Percentiles rank a stretch among this genome's conserved stretches.
Conservation (phyloP, 306 rosid genomes). For the Vigna hirtella region DNA sequence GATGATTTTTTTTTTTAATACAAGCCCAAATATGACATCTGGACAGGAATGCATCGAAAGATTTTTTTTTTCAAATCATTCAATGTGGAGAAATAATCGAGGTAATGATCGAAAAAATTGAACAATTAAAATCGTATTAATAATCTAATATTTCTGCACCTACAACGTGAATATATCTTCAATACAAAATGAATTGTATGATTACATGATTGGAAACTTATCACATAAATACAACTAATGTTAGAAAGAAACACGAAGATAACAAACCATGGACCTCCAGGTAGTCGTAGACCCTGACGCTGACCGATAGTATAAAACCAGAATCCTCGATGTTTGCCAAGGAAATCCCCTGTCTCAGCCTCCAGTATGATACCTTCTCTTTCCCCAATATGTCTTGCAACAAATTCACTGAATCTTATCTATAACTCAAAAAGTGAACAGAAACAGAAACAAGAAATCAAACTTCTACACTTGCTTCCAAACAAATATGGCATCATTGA, state of each 20-base stretch:
- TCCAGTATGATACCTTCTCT: conserved; percentile 89
- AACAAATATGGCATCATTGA: conserved; percentile 13
- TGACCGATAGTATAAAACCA: conserved; percentile 98
- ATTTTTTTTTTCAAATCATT: conserved; percentile 2
- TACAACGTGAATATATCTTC: conserved; percentile 24
- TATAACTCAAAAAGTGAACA: conserved; percentile 41
- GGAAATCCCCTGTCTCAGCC: conserved; percentile 95
- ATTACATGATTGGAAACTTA: conserved; percentile 29
- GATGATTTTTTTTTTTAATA: neutral
- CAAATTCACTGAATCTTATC: conserved; percentile 95
- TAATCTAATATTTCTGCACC: conserved; percentile 25
- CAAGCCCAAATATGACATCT: neutral
- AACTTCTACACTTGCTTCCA: conserved; percentile 35
- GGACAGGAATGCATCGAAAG: conserved; percentile 15
- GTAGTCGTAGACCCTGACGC: conserved; percentile 89
- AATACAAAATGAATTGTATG: conserved; percentile 12
- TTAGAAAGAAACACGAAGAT: conserved; percentile 34
- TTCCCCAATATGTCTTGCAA: conserved; percentile 88
- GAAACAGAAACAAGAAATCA: conserved; percentile 5
- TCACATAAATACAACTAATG: conserved; percentile 30
- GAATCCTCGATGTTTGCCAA: conserved; percentile 88
- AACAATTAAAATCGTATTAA: neutral
- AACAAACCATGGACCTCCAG: conserved; percentile 95
- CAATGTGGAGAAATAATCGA: neutral
- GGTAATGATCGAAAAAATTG: neutral